A percentile compares a stretch with the other conserved stretches of the same genome.
These are phyloP conservation scores for Magnolia sinica DNA, from an alignment of 164 flowering plant species.

Conservation along the genomic window DNA sequence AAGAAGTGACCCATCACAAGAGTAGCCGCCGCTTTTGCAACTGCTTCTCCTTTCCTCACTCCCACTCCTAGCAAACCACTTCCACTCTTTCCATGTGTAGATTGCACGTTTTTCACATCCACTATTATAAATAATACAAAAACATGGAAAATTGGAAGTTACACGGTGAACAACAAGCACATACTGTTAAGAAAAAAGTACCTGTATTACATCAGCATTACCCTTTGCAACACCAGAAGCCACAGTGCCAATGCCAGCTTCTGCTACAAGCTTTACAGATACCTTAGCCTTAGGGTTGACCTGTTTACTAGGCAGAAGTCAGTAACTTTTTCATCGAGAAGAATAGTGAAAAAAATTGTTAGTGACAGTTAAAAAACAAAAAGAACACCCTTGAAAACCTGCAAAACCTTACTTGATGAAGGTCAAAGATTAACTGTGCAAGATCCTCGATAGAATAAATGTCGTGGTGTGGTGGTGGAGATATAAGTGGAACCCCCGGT, in stretches of 20 bases:
- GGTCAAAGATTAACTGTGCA: constrained; percentile 94
- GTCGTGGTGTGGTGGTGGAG: constrained; percentile 99
- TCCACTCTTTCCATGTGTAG: too few species aligned
- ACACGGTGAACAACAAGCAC: neutral
- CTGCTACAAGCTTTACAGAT: constrained; percentile 98
- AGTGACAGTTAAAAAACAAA: neutral
- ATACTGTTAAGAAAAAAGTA: constrained; percentile 18
- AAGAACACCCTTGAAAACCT: constrained; percentile 4
- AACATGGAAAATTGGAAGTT: neutral
- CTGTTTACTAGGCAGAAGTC: constrained; percentile 33
- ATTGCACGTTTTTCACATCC: too few species aligned
- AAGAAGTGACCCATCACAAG: too few species aligned
- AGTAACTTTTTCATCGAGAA: neutral
- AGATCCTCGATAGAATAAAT: constrained; percentile 99
- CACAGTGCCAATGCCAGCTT: constrained; percentile 99
- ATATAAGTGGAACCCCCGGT: constrained; percentile 99
- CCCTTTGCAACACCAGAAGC: constrained; percentile 99
- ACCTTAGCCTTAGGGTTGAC: constrained; percentile 97
- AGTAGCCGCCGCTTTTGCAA: too few species aligned
- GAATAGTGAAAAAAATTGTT: neutral
- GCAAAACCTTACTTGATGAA: constrained; percentile 78
- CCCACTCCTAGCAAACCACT: too few species aligned
- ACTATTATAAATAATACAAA: too few species aligned
- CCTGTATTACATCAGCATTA: constrained; percentile 98
- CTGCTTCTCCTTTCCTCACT: too few species aligned